Conservation (phyloP, 345 rosid genomes). For the Angophora floribunda region DNA sequence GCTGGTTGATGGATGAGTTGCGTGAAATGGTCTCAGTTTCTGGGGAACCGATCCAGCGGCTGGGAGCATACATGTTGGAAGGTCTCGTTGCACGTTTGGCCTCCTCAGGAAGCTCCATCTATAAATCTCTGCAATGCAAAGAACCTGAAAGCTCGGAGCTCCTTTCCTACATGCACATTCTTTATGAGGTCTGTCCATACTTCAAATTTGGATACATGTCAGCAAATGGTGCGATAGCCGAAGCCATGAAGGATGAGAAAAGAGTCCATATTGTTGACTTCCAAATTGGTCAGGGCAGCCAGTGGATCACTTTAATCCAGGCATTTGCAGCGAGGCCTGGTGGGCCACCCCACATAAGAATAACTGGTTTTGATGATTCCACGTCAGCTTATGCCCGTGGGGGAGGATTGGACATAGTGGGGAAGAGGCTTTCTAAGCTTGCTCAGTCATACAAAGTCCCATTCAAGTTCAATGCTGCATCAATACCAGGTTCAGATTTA, state of each 20-base stretch:
- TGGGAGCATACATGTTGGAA: slow-evolving; percentile 92
- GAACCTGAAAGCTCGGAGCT: slow-evolving; percentile 68
- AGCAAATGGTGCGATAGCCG: slow-evolving; percentile 93
- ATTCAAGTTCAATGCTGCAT: slow-evolving; percentile 66
- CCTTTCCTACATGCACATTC: slow-evolving; percentile 65
- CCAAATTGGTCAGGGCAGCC: slow-evolving; percentile 87
- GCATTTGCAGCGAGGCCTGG: slow-evolving; percentile 93
- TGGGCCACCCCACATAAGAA: slow-evolving; percentile 76
- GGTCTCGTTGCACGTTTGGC: slow-evolving; percentile 81
- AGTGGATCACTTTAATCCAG: slow-evolving; percentile 84
- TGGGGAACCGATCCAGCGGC: slow-evolving; percentile 92
- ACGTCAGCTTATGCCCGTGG: slow-evolving; percentile 87
- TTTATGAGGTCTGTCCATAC: slow-evolving; percentile 88
- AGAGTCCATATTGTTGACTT: slow-evolving; percentile 82
- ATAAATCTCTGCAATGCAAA: slow-evolving; percentile 53
- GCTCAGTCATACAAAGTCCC: slow-evolving; percentile 65
- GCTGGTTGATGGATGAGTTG: slow-evolving; percentile 57
- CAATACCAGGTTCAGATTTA: slow-evolving; percentile 42
- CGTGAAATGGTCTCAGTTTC: slow-evolving; percentile 82
- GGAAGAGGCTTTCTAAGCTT: slow-evolving; percentile 49
- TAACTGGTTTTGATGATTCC: slow-evolving; percentile 69
- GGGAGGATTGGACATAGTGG: slow-evolving; percentile 56
- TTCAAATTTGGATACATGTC: slow-evolving; percentile 95
- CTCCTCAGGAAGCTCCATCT: slow-evolving; percentile 81
- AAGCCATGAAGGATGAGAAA: slow-evolving; percentile 85